Evolutionary conservation across 352 stramenopile species (phyloP), one percentile per base, ranked within the genome.

Genomic region (Blastocystis sp.): DNA sequence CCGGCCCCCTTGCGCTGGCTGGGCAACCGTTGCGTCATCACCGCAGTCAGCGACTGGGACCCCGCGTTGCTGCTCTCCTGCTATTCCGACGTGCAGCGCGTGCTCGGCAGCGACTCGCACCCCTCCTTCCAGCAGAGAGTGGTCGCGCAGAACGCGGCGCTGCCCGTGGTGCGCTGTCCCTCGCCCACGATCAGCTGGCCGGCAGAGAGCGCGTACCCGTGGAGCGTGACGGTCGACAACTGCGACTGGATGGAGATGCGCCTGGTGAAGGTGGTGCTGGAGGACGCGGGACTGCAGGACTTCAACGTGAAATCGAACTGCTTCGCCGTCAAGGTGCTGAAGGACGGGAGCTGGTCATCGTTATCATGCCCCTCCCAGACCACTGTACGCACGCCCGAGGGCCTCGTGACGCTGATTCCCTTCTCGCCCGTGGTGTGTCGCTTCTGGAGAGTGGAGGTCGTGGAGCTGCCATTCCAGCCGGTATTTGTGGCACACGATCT

Each of bases 141-240:
- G 45, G 6, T 55, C 6, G 0, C 6, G 6, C 45, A 55, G 6
- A 55, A 77, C 45, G 33, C 74, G 24, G 51, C n/a, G 1, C 59
- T 85, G 24, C 74, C 74, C 2, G 21, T 62, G 19, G 50, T 85
- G 24, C 12, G 51, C 9, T 67, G 51, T 69, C 51, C 74, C 10
- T 50, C 65, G 24, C 35, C 31, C 3, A 59, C 51, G 21, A 24
- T 85, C 21, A 29, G 51, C 12, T 85, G 74, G 74, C 50, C 74
- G 12, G 45, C 74, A n/a, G 21, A 67, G 26, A 70, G 55, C 26
- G 50, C 65, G 16, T 85, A 69, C 41, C 74, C 74, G 26, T 85
- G 74, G 74, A 62, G 31, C 37, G 35, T 85, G 21, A 63, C 41
- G 74, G 31, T 85, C 12, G 74, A 85, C 61, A 69, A 55, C 51